These are phyloP conservation scores for Colletotrichum endophyticum DNA, from an alignment of 2,329 filamentous ascomycete species.

Conservation along the genomic window DNA sequence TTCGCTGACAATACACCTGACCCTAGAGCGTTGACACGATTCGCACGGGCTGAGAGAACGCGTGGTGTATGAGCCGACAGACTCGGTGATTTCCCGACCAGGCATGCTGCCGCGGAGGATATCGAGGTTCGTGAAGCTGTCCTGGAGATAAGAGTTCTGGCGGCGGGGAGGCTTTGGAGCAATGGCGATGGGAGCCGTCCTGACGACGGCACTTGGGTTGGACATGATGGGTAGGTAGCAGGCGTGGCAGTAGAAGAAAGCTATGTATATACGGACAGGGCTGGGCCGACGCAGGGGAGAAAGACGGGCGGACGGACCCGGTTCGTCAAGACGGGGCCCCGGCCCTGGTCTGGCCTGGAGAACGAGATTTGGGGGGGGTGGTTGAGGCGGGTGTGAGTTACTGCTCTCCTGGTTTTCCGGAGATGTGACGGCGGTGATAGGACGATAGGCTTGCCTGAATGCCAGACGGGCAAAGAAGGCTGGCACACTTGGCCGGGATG, in stretches of 20 bases:
- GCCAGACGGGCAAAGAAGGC: not conserved
- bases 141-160: constrained; percentile 48
- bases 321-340: constrained; percentile 23
- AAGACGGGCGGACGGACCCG: constrained; percentile 19
- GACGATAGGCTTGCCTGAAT: constrained; percentile 9
- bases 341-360: constrained; percentile 11
- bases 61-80: constrained; percentile 41
- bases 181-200: constrained; percentile 71
- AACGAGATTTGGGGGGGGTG: not conserved
- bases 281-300: constrained; percentile 31
- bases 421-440: constrained; percentile 15
- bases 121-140: constrained; percentile 52
- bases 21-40: constrained; percentile 75
- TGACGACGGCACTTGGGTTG: constrained; percentile 56
- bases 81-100: constrained; percentile 58
- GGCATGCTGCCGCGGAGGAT: constrained; percentile 52
- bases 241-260: constrained; percentile 17
- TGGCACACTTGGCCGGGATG: constrained; percentile 6
- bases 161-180: constrained; percentile 61
- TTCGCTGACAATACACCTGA: constrained; percentile 77
- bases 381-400: constrained; percentile 8
- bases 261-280: constrained; percentile 26
- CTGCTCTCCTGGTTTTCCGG: not conserved
- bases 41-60: constrained; percentile 66
- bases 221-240: constrained; percentile 50